phyloP scores from a whole-genome alignment of 2,329 filamentous ascomycete genomes.

The Colletotrichum karsti region DNA sequence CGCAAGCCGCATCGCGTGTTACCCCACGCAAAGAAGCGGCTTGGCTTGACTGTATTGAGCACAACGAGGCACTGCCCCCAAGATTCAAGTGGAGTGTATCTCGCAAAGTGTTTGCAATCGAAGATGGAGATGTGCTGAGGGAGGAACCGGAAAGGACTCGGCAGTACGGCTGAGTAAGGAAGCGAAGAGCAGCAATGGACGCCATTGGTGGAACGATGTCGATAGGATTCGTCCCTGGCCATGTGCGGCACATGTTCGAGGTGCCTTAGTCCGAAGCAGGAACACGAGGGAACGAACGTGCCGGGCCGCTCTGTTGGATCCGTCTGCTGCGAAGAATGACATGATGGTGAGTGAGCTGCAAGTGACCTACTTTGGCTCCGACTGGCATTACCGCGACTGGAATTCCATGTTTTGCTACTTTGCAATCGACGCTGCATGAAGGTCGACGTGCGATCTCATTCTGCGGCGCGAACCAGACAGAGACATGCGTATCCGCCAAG shows the following conservation, averaged over 20 bases:
- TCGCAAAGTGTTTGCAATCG: constrained; percentile 2
- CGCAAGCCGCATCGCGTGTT: constrained; percentile 26
- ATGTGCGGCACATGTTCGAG: constrained; percentile 16
- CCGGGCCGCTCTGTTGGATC: constrained; percentile 15
- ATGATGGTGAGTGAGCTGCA: background rate
- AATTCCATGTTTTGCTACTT: background rate
- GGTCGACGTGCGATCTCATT: background rate
- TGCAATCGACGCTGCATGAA: background rate
- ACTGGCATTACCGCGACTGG: background rate
- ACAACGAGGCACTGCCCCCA: constrained; percentile 17
- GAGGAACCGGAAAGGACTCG: background rate
- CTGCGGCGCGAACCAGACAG: background rate
- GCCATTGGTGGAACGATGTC: constrained; percentile 23
- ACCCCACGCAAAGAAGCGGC: constrained; percentile 20
- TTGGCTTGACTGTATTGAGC: background rate
- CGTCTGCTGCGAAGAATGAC: background rate
- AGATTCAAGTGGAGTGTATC: constrained; percentile 12
- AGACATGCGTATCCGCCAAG: background rate
- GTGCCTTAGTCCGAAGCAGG: constrained; percentile 17
- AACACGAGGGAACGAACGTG: constrained; percentile 9
- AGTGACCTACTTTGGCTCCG: background rate
- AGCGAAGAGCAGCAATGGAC: background rate
- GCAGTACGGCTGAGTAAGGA: constrained; percentile 6
- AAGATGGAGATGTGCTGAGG: background rate
- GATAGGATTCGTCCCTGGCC: background rate